phyloP scores from a whole-genome alignment of 176 grass and related monocot genomes.

The Carex parvula region DNA sequence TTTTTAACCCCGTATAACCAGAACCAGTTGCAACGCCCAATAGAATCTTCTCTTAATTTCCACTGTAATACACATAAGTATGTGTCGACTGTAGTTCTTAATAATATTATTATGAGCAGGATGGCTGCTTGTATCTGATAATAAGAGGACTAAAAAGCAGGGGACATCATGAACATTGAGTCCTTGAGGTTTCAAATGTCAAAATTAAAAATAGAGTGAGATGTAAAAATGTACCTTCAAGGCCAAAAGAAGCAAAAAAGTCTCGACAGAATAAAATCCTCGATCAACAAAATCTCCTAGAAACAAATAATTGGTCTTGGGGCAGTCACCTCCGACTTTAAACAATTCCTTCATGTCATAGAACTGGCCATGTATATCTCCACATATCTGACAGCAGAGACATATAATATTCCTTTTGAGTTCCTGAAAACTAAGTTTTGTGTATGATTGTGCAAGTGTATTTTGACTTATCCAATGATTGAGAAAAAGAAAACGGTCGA shows the following conservation, averaged over 20 bases:
- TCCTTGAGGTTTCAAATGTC: background rate
- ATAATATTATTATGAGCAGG: background rate
- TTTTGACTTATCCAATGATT: background rate
- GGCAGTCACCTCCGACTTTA: slow-evolving; percentile 98
- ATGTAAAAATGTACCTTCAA: slow-evolving; percentile 61
- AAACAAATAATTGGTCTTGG: slow-evolving; percentile 98
- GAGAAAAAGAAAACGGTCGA: background rate
- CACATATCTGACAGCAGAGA: slow-evolving; percentile 71
- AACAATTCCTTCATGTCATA: slow-evolving; percentile 99
- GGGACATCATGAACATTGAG: background rate
- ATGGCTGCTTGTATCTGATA: background rate
- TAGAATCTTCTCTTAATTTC: background rate
- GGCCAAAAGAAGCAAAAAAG: slow-evolving; percentile 93
- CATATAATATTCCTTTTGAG: background rate
- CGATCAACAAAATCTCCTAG: slow-evolving; percentile 98
- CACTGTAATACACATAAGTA: background rate
- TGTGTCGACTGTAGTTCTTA: background rate
- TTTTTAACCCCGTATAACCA: background rate
- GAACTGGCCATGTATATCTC: slow-evolving; percentile 98
- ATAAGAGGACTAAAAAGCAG: background rate
- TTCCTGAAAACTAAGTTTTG: background rate
- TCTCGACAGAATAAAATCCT: slow-evolving; percentile 99
- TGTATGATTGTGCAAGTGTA: background rate
- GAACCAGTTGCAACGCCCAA: background rate
- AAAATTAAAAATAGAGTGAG: background rate